These are phyloP conservation scores for Sclerotinia subarctica DNA, from an alignment of 2,329 filamentous ascomycete genomes.

Conservation along the genomic window DNA sequence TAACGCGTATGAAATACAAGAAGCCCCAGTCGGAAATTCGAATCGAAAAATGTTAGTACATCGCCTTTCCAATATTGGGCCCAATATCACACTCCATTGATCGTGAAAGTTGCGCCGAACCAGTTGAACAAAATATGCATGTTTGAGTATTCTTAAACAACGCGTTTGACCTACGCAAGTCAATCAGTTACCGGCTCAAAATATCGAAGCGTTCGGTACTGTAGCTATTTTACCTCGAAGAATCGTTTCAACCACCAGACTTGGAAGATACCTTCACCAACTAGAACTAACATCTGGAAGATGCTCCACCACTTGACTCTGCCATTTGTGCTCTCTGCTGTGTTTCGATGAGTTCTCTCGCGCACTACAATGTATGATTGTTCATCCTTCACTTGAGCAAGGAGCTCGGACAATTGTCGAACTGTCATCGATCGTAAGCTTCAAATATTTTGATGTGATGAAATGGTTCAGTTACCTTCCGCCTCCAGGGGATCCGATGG, in stretches of 20 bases:
- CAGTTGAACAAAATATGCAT: constrained; percentile 24
- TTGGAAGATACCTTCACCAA: constrained; percentile 94
- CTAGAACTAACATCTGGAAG: constrained; percentile 85
- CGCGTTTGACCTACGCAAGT: constrained; percentile 55
- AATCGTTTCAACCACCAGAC: constrained; percentile 99
- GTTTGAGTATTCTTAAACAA: constrained; percentile 47
- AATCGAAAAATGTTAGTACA: constrained; percentile 24
- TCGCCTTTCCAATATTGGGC: constrained; percentile 12
- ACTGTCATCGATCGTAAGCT: constrained; percentile 51
- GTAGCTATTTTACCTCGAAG: constrained; percentile 66
- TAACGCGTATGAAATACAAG: background rate
- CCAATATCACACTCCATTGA: constrained; percentile 21
- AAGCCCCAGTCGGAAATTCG: constrained; percentile 10
- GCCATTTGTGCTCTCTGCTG: constrained; percentile 95
- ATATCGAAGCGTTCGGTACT: constrained; percentile 36
- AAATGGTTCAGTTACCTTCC: constrained; percentile 62
- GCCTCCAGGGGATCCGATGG: constrained; percentile 83
- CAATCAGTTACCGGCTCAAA: constrained; percentile 36
- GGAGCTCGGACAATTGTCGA: constrained; percentile 75
- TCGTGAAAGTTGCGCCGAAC: constrained; percentile 31
- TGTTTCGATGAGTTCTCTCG: constrained; percentile 96
- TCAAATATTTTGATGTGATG: background rate
- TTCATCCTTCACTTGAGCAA: constrained; percentile 94
- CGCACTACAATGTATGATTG: constrained; percentile 95
- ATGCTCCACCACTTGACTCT: constrained; percentile 99